Conservation (phyloP, 23 red algal genomes). For the Gracilaria domingensis region DNA sequence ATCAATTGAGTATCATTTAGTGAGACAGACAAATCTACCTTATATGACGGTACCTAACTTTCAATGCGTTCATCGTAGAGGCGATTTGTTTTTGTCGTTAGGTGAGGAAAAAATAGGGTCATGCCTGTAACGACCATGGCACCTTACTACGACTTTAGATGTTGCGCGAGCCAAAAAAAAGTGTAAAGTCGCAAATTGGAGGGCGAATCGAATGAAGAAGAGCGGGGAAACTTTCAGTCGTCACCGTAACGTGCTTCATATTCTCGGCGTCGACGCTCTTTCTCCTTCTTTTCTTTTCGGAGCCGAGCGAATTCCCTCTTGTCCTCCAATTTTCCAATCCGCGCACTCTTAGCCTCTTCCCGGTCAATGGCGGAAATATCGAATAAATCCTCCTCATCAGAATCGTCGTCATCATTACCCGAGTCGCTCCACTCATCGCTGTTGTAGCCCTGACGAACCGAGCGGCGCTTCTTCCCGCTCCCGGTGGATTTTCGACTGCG, state of each 20-base stretch:
- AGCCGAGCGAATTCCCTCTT: neutral
- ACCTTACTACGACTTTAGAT: neutral
- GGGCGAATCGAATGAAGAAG: neutral
- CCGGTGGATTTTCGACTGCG: neutral
- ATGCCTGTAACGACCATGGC: neutral
- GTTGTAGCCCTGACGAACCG: conserved; percentile 10
- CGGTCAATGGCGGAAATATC: conserved; percentile 45
- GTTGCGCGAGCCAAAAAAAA: neutral
- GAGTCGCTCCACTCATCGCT: conserved; percentile 51
- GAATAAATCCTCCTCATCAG: conserved; percentile 25
- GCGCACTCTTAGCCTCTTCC: conserved; percentile 38
- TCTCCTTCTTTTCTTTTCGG: conserved; percentile 35
- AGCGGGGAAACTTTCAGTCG: too few species aligned
- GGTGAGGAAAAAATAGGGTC: conserved; percentile 1
- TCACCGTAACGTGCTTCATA: neutral
- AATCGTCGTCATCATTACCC: conserved; percentile 37
- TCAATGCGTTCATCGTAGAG: neutral
- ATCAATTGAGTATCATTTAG: neutral
- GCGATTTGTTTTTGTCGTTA: neutral
- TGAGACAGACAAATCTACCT: conserved; percentile 1
- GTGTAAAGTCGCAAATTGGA: neutral
- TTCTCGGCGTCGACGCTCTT: conserved; percentile 39
- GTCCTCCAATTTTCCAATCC: conserved; percentile 19
- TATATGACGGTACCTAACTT: neutral
- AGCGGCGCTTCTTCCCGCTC: neutral